These are phyloP conservation scores for Mycena filopes DNA, from an alignment of 768 basidiomycete species.

Conservation along the genomic window DNA sequence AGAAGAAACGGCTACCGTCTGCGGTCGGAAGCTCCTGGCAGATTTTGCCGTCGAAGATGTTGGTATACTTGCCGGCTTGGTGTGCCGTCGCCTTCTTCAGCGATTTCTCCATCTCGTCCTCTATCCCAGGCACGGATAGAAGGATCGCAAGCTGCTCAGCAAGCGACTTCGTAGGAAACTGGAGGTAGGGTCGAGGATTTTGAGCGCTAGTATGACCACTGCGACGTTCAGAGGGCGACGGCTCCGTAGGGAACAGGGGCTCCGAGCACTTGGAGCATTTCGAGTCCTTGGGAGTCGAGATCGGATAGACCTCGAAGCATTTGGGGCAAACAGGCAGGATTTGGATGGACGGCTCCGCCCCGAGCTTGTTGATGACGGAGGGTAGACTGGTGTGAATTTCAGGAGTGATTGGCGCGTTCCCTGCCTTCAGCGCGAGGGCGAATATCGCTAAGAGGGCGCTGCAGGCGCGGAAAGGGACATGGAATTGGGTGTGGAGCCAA, in stretches of 20 bases:
- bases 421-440: background rate
- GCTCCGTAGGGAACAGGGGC: background rate
- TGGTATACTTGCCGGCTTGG: background rate
- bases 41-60: constrained; percentile 39
- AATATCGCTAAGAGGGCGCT: constrained; percentile 28
- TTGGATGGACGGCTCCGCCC: constrained; percentile 12
- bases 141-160: constrained; percentile 5
- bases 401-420: background rate
- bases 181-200: constrained; percentile 5
- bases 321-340: constrained; percentile 31
- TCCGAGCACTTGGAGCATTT: background rate
- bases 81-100: background rate
- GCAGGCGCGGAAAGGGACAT: constrained; percentile 31
- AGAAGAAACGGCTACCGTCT: constrained; percentile 42
- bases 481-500: constrained; percentile 35
- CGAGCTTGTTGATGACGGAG: constrained; percentile 17
- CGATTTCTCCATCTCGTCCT: background rate
- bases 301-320: constrained; percentile 36
- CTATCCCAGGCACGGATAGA: background rate
- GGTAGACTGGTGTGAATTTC: constrained; percentile 30
- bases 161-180: constrained; percentile 16
- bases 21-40: constrained; percentile 35
- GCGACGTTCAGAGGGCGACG: background rate
- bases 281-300: constrained; percentile 2
- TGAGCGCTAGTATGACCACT: background rate